Base-by-base conservation (phyloP, 1,139 yeast species). In the Candida pseudoviswanathii region DNA sequence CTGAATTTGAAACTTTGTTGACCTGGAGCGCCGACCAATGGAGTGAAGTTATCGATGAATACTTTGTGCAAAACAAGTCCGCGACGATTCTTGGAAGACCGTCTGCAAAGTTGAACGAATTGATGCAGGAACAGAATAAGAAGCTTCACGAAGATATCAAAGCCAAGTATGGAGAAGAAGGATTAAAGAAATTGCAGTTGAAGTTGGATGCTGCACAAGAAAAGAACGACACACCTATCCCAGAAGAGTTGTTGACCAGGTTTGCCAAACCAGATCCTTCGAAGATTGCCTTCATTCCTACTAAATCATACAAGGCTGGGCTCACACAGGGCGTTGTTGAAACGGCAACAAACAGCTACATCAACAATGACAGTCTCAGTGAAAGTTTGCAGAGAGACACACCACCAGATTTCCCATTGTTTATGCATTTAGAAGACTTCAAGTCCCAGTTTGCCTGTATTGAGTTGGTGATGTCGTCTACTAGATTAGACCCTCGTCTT, bases 391-490 rank as follows among this genome's bases (percentile, higher is more conserved):
- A 45, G 58, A 55, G 59, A 1, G 82, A 78, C 54, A 62, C 76
- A 1, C 85, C 86, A 6, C 21, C 45, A 8, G 70, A 77, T 36
- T 78, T 86, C 56, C 92, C 96, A 5, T 66, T 91, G 38, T 85
- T 83, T 55, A 66, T 91, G 48, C 96, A 91, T 62, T 80, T 88
- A 58, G 97, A 94, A 66, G 82, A 86, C 54, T 87, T 82, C 63
- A 80, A 84, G 49, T 89, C 97, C 1, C 85, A 88, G 60, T 94
- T 94, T 64, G 82, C 89, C 25, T 83, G 88, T n/a, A 75, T 90
- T 24, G 80, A 84, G 53, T 64, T 90, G 33, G 69, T 87, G 33
- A 66, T 89, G 60, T 84, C 95, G 1, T 80, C 96, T 0, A 72
- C 80, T 6, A 73, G 67, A n/a, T 73, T 91, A 3, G 83, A 85